These are phyloP conservation scores for Penicillium desertorum DNA, from an alignment of 495 filamentous ascomycete species.

Conservation along the genomic window DNA sequence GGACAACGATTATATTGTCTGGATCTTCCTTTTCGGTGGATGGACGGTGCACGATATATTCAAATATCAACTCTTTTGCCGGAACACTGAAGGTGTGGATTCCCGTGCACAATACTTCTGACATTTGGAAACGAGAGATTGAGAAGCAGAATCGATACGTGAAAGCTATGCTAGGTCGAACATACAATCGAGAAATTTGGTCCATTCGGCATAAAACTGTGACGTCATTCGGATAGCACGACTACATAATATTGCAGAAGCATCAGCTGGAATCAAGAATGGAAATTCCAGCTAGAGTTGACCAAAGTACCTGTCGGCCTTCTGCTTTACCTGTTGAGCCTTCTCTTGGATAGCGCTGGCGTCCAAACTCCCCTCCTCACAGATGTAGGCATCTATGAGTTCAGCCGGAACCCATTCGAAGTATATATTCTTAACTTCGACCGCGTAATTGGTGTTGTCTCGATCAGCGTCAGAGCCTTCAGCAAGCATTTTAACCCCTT, in stretches of 20 bases:
- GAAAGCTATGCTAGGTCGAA: not conserved
- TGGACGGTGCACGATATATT: conserved; percentile 18
- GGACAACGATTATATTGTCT: conserved; percentile 15
- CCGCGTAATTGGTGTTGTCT: conserved; percentile 15
- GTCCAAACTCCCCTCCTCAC: conserved; percentile 48
- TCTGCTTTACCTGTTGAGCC: conserved; percentile 29
- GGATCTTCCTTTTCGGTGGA: not conserved
- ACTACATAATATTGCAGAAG: not conserved
- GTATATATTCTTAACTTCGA: conserved; percentile 56
- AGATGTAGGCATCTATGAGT: conserved; percentile 56
- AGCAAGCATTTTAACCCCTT: conserved; percentile 26
- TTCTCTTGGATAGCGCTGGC: conserved; percentile 31
- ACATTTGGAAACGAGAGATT: not conserved
- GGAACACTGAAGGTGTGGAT: conserved; percentile 24
- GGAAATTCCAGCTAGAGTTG: conserved; percentile 20
- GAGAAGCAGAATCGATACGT: not conserved
- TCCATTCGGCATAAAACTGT: not conserved
- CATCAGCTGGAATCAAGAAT: not conserved
- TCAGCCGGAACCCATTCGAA: conserved; percentile 64
- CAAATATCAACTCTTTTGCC: conserved; percentile 14
- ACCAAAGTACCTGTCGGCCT: conserved; percentile 35
- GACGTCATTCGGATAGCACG: conserved; percentile 1
- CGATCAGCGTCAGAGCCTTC: conserved; percentile 6
- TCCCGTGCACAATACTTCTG: conserved; percentile 10
- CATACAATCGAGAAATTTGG: not conserved